Percentiles rank a stretch among this genome's conserved stretches.
These are phyloP conservation scores for Ehretia macrophylla DNA, from an alignment of 257 asterid genomes.

Conservation along the genomic window DNA sequence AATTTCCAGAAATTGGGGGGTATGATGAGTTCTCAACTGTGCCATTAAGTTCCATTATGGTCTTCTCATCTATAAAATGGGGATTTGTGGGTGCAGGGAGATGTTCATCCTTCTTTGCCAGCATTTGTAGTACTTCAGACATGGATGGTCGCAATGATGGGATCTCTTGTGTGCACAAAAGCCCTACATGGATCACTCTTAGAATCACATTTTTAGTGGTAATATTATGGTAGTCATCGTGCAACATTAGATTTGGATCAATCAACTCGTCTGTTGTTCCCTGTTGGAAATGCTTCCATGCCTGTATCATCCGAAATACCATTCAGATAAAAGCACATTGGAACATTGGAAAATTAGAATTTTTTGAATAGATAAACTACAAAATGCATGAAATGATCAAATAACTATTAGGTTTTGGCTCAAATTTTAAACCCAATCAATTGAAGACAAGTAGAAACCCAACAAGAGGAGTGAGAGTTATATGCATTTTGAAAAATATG, in stretches of 20 bases:
- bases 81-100: conserved; percentile 69
- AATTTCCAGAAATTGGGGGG: background rate
- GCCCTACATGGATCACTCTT: conserved; percentile 63
- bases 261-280: conserved; percentile 43
- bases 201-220: conserved; percentile 32
- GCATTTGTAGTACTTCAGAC: conserved; percentile 64
- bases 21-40: conserved; percentile 7
- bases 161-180: conserved; percentile 59
- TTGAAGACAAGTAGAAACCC: no score
- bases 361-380: background rate
- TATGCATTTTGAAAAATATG: no score
- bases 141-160: conserved; percentile 59
- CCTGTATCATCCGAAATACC: conserved; percentile 23
- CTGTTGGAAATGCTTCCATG: conserved; percentile 64
- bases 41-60: conserved; percentile 45
- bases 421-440: no score
- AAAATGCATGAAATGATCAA: background rate
- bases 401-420: no score
- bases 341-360: no score
- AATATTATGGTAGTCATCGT: conserved; percentile 32
- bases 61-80: conserved; percentile 59
- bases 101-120: conserved; percentile 47
- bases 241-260: conserved; percentile 55
- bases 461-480: no score
- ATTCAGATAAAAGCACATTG: no score